These are phyloP conservation scores for Dionaea muscipula DNA, from an alignment of 179 eudicot genomes.

Conservation along the genomic window DNA sequence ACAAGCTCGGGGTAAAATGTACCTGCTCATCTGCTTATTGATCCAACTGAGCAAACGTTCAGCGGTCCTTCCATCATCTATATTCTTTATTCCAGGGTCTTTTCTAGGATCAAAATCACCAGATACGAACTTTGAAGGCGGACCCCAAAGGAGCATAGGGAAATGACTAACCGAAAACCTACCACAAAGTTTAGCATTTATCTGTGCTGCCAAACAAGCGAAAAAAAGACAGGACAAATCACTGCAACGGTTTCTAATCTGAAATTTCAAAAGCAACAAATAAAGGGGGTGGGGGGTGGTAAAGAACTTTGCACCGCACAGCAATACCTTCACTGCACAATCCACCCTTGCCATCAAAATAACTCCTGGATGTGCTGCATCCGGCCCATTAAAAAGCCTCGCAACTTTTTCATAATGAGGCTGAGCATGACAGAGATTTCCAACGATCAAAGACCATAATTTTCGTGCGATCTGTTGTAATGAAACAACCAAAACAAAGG, in stretches of 20 bases:
- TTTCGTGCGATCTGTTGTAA: too few species aligned
- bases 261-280: too few species aligned
- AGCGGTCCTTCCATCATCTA: slow-evolving; percentile 62
- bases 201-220: slow-evolving; percentile 87
- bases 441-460: neutral
- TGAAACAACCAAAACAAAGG: neutral
- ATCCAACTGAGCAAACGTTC: slow-evolving; percentile 77
- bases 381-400: slow-evolving; percentile 76
- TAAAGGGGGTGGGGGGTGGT: too few species aligned
- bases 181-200: slow-evolving; percentile 73
- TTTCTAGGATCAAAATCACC: slow-evolving; percentile 42
- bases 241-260: slow-evolving; percentile 13
- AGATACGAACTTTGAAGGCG: slow-evolving; percentile 51
- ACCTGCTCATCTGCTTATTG: slow-evolving; percentile 78
- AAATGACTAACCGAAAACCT: slow-evolving; percentile 65
- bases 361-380: slow-evolving; percentile 80
- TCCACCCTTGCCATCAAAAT: slow-evolving; percentile 86
- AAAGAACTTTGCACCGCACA: too few species aligned
- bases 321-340: slow-evolving; percentile 75
- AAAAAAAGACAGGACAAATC: slow-evolving; percentile 22
- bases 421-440: slow-evolving; percentile 28
- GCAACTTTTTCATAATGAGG: slow-evolving; percentile 95
- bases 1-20: neutral
- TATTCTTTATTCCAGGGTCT: slow-evolving; percentile 40
- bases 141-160: slow-evolving; percentile 89